phyloP scores from a whole-genome alignment of 208 protist species.

The Phytomonas francai region DNA sequence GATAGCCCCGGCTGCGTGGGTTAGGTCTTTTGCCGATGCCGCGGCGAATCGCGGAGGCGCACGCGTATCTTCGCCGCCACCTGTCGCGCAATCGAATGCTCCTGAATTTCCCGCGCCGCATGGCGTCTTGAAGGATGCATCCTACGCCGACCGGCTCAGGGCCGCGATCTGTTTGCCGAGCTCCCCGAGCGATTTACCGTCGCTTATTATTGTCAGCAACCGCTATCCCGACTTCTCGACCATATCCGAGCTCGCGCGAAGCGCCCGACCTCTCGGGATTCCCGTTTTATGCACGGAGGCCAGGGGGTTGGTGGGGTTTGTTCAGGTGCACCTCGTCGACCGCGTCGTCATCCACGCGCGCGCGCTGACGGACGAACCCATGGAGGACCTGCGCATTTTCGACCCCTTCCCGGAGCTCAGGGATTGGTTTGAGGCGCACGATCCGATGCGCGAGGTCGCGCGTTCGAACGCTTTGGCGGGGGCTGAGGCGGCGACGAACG shows the following conservation, averaged over 20 bases:
- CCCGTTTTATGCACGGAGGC: constrained; percentile 79
- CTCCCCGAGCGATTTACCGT: neutral
- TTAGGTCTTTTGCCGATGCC: constrained; percentile 14
- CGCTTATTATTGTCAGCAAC: constrained; percentile 37
- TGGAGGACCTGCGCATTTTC: constrained; percentile 88
- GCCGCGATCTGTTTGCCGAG: no score
- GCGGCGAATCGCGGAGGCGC: neutral
- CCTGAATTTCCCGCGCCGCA: neutral
- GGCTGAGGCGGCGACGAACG: constrained; percentile 20
- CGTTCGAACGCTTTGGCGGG: no score
- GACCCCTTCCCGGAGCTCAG: constrained; percentile 80
- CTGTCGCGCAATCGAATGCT: neutral
- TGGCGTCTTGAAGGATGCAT: neutral
- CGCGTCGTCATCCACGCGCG: constrained; percentile 42
- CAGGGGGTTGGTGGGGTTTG: constrained; percentile 85
- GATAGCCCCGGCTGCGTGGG: constrained; percentile 29
- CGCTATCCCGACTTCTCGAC: constrained; percentile 26
- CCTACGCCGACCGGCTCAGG: neutral
- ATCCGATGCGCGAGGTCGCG: constrained; percentile 20
- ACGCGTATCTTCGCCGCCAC: neutral
- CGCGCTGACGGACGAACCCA: constrained; percentile 26
- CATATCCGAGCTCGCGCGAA: constrained; percentile 23
- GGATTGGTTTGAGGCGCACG: constrained; percentile 44
- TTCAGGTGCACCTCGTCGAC: constrained; percentile 62
- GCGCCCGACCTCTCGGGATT: constrained; percentile 11